Evolutionary conservation across 2,329 filamentous ascomycete species (phyloP).

Genomic region (Verticillium albo-atrum): DNA sequence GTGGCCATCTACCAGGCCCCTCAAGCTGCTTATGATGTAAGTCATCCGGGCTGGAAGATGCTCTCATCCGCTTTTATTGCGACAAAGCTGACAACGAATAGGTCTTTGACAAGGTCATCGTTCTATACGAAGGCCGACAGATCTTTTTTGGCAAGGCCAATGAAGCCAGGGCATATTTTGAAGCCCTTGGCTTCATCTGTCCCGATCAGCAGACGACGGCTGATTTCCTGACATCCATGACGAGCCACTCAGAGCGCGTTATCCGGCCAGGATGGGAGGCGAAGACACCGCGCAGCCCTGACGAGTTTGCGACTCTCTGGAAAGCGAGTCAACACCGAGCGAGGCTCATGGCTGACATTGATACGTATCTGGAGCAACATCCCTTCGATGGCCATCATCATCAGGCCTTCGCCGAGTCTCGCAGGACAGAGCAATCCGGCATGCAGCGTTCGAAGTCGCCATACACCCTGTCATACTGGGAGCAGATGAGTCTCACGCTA

Average conservation of each 20-base stretch:
- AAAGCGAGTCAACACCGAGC: slow-evolving; percentile 50
- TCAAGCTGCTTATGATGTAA: slow-evolving; percentile 41
- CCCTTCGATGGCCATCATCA: slow-evolving; percentile 46
- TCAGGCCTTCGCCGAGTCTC: too few species aligned
- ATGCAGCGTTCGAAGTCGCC: slow-evolving; percentile 62
- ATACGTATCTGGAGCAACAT: slow-evolving; percentile 23
- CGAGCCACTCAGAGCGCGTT: slow-evolving; percentile 61
- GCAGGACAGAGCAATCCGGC: too few species aligned
- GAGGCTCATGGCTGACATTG: slow-evolving; percentile 51
- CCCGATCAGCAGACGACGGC: slow-evolving; percentile 48
- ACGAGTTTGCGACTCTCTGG: slow-evolving; percentile 59
- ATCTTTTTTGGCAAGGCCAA: slow-evolving; percentile 68
- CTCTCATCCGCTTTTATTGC: too few species aligned
- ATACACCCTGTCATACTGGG: slow-evolving; percentile 71
- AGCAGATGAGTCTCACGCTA: slow-evolving; percentile 66
- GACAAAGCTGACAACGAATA: too few species aligned
- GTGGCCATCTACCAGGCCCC: slow-evolving; percentile 38
- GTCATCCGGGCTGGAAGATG: too few species aligned
- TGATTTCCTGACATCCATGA: slow-evolving; percentile 66
- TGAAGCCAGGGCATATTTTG: slow-evolving; percentile 70
- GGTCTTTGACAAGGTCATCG: slow-evolving; percentile 68
- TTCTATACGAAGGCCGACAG: slow-evolving; percentile 70
- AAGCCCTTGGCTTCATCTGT: slow-evolving; percentile 64
- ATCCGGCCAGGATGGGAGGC: slow-evolving; percentile 57
- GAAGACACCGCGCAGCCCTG: slow-evolving; percentile 57